Base-by-base conservation (phyloP, 2,329 filamentous ascomycete genomes). In the Fusarium buharicum region DNA sequence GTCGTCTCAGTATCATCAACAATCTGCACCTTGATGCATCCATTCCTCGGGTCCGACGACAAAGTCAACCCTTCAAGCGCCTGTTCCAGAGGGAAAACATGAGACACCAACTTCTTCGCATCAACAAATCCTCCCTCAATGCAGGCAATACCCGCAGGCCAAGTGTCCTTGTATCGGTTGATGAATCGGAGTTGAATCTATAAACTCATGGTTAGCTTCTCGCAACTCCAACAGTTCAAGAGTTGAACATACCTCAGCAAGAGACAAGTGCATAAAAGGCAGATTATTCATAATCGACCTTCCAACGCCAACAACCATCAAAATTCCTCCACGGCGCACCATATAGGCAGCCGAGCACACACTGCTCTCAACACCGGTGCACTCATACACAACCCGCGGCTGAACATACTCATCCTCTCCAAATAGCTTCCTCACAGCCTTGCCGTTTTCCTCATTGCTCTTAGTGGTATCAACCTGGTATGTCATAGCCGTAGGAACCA, bases 91-190 rank as follows among this genome's bases (percentile, higher is more conserved):
- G 84, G 82, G 59, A 86, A 89, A 1, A 77, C 79, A 71, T 91
- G 87, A 11, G 87, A 86, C 4, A 90, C 82, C 34, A 74, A 54
- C 44, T 80, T 81, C 68, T 86, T 86, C 17, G 89, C 75, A 68
- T 90, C 82, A 9, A 91, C 70, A 1, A 90, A 79, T 0, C 83
- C 83, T 4, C 86, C 84, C 36, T 79, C 81, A 24, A 91, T 70
- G 43, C 84, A 85, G 7, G 83, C 79, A 30, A 91, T 87, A 0
- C 85, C 88, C 0, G 84, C 81, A 0, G 88, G 87, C 88, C 88
- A 91, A 0, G 87, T 90, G 68, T 90, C 86, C 36, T 82, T 79
- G 70, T 90, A 91, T 8, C 88, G 80, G 72, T 91, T 90, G 70
- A 90, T 90, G 75, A 91, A 91, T 33, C 83, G 84, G 22, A 91